Conservation (phyloP, 768 basidiomycete genomes). For the Pulveroboletus sp. region DNA sequence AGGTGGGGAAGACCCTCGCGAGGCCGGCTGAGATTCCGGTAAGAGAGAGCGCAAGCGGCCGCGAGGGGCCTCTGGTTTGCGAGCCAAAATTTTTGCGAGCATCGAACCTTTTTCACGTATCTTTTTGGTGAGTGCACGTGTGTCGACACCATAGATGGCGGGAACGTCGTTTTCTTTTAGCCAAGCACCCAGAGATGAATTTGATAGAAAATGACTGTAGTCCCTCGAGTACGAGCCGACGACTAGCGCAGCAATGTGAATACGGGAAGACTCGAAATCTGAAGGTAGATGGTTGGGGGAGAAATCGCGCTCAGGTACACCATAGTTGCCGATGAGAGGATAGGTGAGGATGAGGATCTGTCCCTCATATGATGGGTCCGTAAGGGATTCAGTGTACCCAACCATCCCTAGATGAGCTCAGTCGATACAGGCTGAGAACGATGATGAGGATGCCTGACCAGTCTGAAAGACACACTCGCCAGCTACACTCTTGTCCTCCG, state of each 20-base stretch:
- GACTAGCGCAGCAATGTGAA: slow-evolving; percentile 88
- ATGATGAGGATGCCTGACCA: slow-evolving; percentile 50
- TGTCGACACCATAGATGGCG: slow-evolving; percentile 94
- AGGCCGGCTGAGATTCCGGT: slow-evolving; percentile 39
- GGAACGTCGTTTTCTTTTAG: slow-evolving; percentile 92
- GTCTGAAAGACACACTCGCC: slow-evolving; percentile 99
- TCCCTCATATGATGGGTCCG: slow-evolving; percentile 97
- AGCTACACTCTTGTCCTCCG: slow-evolving; percentile 82
- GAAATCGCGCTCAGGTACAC: slow-evolving; percentile 71
- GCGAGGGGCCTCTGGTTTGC: slow-evolving; percentile 45
- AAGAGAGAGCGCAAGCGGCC: slow-evolving; percentile 34
- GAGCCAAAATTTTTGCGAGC: slow-evolving; percentile 79
- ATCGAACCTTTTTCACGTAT: slow-evolving; percentile 93
- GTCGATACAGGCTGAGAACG: slow-evolving; percentile 14
- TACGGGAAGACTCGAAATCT: slow-evolving; percentile 92
- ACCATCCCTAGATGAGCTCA: slow-evolving; percentile 77
- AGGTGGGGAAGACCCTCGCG: slow-evolving; percentile 52
- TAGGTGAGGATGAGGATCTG: slow-evolving; percentile 98
- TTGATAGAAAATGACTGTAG: slow-evolving; percentile 91
- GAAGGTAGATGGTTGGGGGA: slow-evolving; percentile 54
- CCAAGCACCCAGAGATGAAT: slow-evolving; percentile 85
- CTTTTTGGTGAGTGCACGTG: slow-evolving; percentile 92
- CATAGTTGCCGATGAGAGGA: slow-evolving; percentile 96
- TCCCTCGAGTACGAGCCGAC: slow-evolving; percentile 93
- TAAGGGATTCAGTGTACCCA: slow-evolving; percentile 96